These are phyloP conservation scores for Pinus albicaulis DNA, from an alignment of 75 land plant genomes.

Conservation along the genomic window DNA sequence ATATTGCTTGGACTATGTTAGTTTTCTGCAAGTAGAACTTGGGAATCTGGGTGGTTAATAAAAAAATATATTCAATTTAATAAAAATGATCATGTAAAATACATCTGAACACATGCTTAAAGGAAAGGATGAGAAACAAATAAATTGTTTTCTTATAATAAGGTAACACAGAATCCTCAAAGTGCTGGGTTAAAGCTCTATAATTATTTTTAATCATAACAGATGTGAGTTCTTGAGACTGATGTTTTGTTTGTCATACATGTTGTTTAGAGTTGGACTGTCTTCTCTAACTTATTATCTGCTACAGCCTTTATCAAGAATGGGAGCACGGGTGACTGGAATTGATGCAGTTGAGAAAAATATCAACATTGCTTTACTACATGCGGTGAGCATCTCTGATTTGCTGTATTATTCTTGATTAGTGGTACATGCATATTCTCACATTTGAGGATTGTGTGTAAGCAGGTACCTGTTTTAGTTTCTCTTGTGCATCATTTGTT, in stretches of 20 bases:
- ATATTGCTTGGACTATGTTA: neutral
- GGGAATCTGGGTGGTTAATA: neutral
- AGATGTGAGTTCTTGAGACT: neutral
- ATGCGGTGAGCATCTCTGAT: slow-evolving; percentile 53
- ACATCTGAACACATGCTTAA: neutral
- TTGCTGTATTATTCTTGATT: neutral
- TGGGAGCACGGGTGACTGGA: slow-evolving; percentile 94
- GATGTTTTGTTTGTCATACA: neutral
- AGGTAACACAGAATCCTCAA: neutral
- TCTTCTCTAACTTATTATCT: neutral
- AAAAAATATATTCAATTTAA: neutral
- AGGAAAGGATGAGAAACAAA: neutral
- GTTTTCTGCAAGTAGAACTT: neutral
- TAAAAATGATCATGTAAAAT: neutral
- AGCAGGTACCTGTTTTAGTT: neutral
- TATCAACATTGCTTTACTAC: slow-evolving; percentile 76
- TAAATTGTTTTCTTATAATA: neutral
- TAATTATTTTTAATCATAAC: neutral
- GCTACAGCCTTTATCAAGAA: slow-evolving; percentile 86
- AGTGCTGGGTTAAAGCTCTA: neutral
- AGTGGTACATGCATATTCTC: slow-evolving; percentile 3
- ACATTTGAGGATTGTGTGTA: neutral
- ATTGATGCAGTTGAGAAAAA: slow-evolving; percentile 95
- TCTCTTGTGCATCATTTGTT: neutral
- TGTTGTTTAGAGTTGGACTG: neutral